A percentile compares a stretch with the other conserved stretches of the same genome.
These are phyloP conservation scores for Spinellus fusiger DNA, from an alignment of 192 early-diverging fungal species.

Conservation along the genomic window DNA sequence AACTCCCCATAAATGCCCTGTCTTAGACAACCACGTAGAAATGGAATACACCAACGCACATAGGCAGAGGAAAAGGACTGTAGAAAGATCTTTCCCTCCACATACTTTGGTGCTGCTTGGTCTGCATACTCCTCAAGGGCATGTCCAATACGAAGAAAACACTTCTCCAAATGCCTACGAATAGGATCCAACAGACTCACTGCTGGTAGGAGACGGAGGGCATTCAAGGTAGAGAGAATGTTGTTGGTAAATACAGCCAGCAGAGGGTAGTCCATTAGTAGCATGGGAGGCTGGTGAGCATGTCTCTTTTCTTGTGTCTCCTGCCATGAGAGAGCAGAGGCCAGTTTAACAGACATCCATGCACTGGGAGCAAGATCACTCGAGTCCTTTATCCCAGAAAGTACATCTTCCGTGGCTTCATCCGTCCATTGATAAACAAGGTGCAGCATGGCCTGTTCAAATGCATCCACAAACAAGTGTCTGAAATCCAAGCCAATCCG, in stretches of 20 bases:
- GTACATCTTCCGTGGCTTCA: constrained; percentile 42
- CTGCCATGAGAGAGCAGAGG: not conserved
- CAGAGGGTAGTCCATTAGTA: constrained; percentile 57
- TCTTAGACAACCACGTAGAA: constrained; percentile 16
- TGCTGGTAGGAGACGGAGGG: constrained; percentile 53
- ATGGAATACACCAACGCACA: constrained; percentile 26
- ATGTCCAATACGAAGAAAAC: constrained; percentile 16
- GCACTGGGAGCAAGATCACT: constrained; percentile 31
- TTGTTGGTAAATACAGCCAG: constrained; percentile 63
- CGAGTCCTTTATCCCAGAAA: constrained; percentile 34
- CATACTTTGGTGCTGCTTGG: not conserved
- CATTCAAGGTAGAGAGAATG: constrained; percentile 56
- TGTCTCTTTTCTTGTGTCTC: not conserved
- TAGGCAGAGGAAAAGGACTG: constrained; percentile 24
- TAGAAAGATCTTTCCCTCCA: constrained; percentile 15
- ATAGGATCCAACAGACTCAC: constrained; percentile 28
- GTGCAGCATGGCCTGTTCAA: constrained; percentile 55
- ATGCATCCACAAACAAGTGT: constrained; percentile 46
- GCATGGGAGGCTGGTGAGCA: constrained; percentile 37
- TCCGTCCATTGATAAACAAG: constrained; percentile 46
- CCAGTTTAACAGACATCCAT: constrained; percentile 37
- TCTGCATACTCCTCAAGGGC: constrained; percentile 20
- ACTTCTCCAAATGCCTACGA: constrained; percentile 8
- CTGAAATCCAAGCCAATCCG: constrained; percentile 76
- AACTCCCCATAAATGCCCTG: constrained; percentile 23